A percentile compares a stretch with the other conserved stretches of the same genome.
Conservation (phyloP, 2,329 filamentous ascomycete species). For the Cladophialophora chaetospira region DNA sequence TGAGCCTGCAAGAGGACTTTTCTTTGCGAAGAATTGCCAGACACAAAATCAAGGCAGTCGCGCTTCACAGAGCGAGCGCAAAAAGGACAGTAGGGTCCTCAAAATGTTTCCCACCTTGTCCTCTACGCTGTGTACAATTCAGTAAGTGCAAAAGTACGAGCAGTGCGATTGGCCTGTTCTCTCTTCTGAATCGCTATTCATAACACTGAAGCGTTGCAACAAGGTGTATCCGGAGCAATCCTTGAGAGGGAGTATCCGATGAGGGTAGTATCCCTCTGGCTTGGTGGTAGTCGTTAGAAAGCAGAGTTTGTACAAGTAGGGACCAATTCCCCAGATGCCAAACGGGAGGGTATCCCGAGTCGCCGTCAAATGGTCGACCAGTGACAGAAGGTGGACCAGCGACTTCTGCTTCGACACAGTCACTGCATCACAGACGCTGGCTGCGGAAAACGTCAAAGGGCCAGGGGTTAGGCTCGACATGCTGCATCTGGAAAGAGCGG, state of each 20-base stretch:
- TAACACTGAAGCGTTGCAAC: background rate
- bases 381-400: background rate
- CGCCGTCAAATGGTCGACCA: background rate
- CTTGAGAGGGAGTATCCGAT: too few species aligned
- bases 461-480: constrained; percentile 27
- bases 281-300: constrained; percentile 7
- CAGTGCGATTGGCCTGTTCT: background rate
- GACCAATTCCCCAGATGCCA: constrained; percentile 5
- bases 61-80: too few species aligned
- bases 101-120: too few species aligned
- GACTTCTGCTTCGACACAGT: background rate
- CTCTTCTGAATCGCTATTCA: background rate
- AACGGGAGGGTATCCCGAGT: constrained; percentile 1
- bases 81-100: too few species aligned
- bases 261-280: background rate
- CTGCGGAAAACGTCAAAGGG: background rate
- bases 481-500: constrained; percentile 24
- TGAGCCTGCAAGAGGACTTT: too few species aligned
- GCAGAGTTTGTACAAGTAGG: background rate
- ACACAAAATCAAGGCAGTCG: background rate
- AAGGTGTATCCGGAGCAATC: too few species aligned
- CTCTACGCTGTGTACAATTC: background rate
- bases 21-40: background rate
- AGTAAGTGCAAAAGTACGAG: constrained; percentile 5
- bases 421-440: background rate